Evolutionary conservation across 108 stramenopile species (phyloP), one percentile per base, ranked within the genome.

Genomic region (Cyclotella distinguenda): DNA sequence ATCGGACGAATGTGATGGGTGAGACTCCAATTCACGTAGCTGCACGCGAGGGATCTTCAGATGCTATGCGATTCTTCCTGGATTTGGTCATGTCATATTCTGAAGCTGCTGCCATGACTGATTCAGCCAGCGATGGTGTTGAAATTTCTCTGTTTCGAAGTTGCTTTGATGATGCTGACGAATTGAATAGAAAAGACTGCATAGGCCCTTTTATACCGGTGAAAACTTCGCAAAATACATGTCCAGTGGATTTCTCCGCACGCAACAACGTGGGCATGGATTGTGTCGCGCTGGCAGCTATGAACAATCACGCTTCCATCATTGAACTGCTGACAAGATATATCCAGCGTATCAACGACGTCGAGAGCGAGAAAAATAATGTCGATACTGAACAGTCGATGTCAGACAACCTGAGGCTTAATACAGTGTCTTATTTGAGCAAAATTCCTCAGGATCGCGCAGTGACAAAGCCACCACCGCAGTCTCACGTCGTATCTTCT

Each of bases 211-310:
- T 10, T 38, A 10, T 38, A 12, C 38, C 10, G 8, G 38, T 10
- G 10, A 12, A 38, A 38, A 10, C 8, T 12, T 38, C 38, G 6
- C 46, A 18, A 6, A 10, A 47, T 47, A 47, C n/a, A 47, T 47
- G n/a, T 16, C 31, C 56, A 9, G 26, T 65, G 27, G 72, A 73
- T 44, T 73, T 73, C 40, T 65, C 72, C 21, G 23, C 65, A n/a
- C 64, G 72, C 39, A 64, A 73, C 27, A 59, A 60, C 22, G 46
- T 58, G 32, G 72, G 64, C 15, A 65, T 73, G 64, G 72, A 73
- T 59, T 58, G 56, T 35, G 34, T 49, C 19, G 58, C 64, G 15
- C 46, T 73, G 21, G 72, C 72, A 21, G 72, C 72, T 16, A 64
- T 42, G 32, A 33, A 59, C 35, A 40, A 65, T 35, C 64, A 60